Percentiles rank a stretch among this genome's conserved stretches.
Evolutionary conservation across 495 filamentous ascomycete species (phyloP).

Genomic region (Penicillium steckii): DNA sequence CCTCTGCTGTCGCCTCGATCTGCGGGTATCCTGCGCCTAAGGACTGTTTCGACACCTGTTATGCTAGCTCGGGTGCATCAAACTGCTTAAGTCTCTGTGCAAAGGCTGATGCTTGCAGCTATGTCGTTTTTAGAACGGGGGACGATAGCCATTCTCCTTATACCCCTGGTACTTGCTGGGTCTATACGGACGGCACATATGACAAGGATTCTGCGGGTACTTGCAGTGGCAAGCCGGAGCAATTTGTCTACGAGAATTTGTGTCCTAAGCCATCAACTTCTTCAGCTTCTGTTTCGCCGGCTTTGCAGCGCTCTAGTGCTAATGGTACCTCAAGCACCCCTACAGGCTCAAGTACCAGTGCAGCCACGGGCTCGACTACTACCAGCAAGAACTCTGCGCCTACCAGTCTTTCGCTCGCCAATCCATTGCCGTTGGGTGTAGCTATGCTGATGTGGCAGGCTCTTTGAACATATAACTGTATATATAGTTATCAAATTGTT

Average conservation of each 20-base stretch:
- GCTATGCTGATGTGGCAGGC: slow-evolving; percentile 18
- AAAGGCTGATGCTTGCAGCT: slow-evolving; percentile 25
- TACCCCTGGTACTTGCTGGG: slow-evolving; percentile 21
- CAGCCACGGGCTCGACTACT: slow-evolving; percentile 10
- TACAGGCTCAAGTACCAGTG: slow-evolving; percentile 8
- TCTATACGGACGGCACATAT: slow-evolving; percentile 26
- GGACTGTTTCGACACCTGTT: slow-evolving; percentile 16
- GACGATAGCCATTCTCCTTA: slow-evolving; percentile 20
- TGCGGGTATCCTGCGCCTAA: slow-evolving; percentile 26
- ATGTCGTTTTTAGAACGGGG: slow-evolving; percentile 23
- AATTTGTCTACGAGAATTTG: slow-evolving; percentile 23
- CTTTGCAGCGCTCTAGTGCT: slow-evolving; percentile 13
- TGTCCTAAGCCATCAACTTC: slow-evolving; percentile 23
- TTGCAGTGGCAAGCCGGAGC: slow-evolving; percentile 17
- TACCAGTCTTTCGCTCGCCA: slow-evolving; percentile 11
- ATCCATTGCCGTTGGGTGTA: slow-evolving; percentile 16
- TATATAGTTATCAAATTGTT: not conserved
- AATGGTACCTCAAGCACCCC: slow-evolving; percentile 12
- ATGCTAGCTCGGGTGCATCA: slow-evolving; percentile 21
- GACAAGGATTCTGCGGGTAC: slow-evolving; percentile 13
- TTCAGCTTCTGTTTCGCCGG: slow-evolving; percentile 15
- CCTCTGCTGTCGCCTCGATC: slow-evolving; percentile 28
- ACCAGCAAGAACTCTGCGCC: slow-evolving; percentile 21
- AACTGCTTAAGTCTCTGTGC: slow-evolving; percentile 25
- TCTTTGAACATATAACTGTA: slow-evolving; percentile 7